These are phyloP conservation scores for Suhomyces prunicola DNA, from an alignment of 805 yeast genomes.

Conservation along the genomic window DNA sequence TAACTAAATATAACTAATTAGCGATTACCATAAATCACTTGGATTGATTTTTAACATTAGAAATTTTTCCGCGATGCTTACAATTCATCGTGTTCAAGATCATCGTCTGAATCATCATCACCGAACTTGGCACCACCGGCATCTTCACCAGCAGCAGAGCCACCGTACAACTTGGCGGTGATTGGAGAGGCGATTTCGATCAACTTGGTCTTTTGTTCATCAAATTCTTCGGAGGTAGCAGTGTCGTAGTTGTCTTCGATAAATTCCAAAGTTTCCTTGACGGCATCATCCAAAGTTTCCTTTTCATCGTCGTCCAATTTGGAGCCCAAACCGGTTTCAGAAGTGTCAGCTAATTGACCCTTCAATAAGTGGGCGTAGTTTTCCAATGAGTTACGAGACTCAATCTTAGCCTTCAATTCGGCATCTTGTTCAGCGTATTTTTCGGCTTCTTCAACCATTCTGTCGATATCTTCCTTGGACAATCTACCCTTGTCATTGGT, in stretches of 20 bases:
- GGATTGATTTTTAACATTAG: slow-evolving; percentile 1
- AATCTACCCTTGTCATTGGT: slow-evolving; percentile 99
- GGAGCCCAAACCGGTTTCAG: slow-evolving; percentile 56
- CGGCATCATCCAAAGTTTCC: slow-evolving; percentile 82
- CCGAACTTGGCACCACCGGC: slow-evolving; percentile 40
- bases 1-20: neutral
- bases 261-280: slow-evolving; percentile 83
- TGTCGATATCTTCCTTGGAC: slow-evolving; percentile 93
- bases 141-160: slow-evolving; percentile 47
- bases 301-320: slow-evolving; percentile 88
- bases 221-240: slow-evolving; percentile 90
- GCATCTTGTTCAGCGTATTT: slow-evolving; percentile 58
- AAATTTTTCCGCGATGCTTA: slow-evolving; percentile 11
- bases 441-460: slow-evolving; percentile 98
- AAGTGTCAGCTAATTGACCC: slow-evolving; percentile 38
- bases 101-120: slow-evolving; percentile 44
- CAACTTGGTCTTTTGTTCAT: slow-evolving; percentile 83
- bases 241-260: slow-evolving; percentile 80
- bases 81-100: slow-evolving; percentile 45
- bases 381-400: slow-evolving; percentile 44
- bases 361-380: slow-evolving; percentile 47
- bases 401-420: slow-evolving; percentile 42
- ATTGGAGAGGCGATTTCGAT: slow-evolving; percentile 86
- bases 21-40: neutral
- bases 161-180: slow-evolving; percentile 69